A percentile compares a stretch with the other conserved stretches of the same genome.
These are phyloP conservation scores for Pichia sp. DNA, from an alignment of 1,139 yeast genomes.

Conservation along the genomic window DNA sequence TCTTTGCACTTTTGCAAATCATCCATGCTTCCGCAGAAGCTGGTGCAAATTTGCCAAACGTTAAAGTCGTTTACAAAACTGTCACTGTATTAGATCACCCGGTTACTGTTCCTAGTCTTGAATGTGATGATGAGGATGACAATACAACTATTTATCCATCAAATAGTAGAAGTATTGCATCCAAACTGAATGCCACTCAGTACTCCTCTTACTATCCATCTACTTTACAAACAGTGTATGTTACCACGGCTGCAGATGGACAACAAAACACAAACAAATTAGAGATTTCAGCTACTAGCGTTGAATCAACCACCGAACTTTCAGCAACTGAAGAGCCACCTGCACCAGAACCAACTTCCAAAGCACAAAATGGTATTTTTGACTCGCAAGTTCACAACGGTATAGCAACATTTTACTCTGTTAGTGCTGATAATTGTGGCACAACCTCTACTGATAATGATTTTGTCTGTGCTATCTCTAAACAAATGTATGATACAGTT, in stretches of 20 bases:
- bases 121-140: background rate
- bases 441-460: slow-evolving; percentile 27
- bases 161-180: too few species aligned
- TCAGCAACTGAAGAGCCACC: background rate
- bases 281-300: background rate
- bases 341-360: slow-evolving; percentile 4
- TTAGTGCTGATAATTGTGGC: slow-evolving; percentile 31
- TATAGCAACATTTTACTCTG: slow-evolving; percentile 31
- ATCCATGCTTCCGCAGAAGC: background rate
- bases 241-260: background rate
- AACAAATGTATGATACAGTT: slow-evolving; percentile 26
- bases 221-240: slow-evolving; percentile 3
- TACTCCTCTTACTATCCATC: slow-evolving; percentile 3
- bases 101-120: slow-evolving; percentile 5
- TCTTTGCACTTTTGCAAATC: slow-evolving; percentile 1
- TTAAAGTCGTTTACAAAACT: slow-evolving; percentile 4
- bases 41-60: background rate
- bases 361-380: slow-evolving; percentile 1
- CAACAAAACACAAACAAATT: background rate
- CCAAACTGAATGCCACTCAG: too few species aligned
- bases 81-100: slow-evolving; percentile 4
- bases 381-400: slow-evolving; percentile 23
- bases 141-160: background rate
- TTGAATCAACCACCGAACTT: slow-evolving; percentile 1
- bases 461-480: slow-evolving; percentile 29